phyloP scores from a whole-genome alignment of 2,329 filamentous ascomycete genomes.

The Arthrocladium fulminans region DNA sequence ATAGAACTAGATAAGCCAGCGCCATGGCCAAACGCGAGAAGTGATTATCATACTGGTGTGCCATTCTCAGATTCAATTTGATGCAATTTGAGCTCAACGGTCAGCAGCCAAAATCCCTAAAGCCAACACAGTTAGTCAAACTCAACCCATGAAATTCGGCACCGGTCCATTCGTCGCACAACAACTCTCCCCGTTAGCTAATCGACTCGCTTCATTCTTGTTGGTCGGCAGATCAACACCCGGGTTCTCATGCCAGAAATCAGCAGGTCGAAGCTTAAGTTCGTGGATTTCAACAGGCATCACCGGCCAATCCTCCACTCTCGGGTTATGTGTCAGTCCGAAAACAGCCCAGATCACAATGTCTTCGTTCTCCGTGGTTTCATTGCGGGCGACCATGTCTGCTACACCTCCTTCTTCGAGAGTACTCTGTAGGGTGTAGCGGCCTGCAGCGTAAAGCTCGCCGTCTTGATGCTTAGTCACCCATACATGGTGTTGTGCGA shows the following conservation, averaged over 20 bases:
- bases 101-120: neutral
- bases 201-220: conserved; percentile 26
- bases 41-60: no score
- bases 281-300: conserved; percentile 42
- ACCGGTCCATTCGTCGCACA: neutral
- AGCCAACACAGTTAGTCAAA: neutral
- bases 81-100: no score
- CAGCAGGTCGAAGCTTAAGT: conserved; percentile 40
- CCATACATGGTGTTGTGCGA: conserved; percentile 45
- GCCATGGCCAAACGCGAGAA: no score
- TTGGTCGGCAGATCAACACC: conserved; percentile 44
- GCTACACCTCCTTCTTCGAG: conserved; percentile 37
- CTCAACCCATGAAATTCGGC: conserved; percentile 5
- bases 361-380: conserved; percentile 37
- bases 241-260: conserved; percentile 48
- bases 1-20: no score
- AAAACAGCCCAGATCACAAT: conserved; percentile 44
- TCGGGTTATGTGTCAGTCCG: conserved; percentile 44
- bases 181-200: conserved; percentile 15
- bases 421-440: conserved; percentile 40
- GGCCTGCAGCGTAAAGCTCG: conserved; percentile 42
- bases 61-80: no score
- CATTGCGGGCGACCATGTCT: conserved; percentile 36
- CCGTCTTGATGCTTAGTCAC: conserved; percentile 43
- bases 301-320: conserved; percentile 45